Conservation (phyloP, 208 protist species). For the Blechomonas ayalai region DNA sequence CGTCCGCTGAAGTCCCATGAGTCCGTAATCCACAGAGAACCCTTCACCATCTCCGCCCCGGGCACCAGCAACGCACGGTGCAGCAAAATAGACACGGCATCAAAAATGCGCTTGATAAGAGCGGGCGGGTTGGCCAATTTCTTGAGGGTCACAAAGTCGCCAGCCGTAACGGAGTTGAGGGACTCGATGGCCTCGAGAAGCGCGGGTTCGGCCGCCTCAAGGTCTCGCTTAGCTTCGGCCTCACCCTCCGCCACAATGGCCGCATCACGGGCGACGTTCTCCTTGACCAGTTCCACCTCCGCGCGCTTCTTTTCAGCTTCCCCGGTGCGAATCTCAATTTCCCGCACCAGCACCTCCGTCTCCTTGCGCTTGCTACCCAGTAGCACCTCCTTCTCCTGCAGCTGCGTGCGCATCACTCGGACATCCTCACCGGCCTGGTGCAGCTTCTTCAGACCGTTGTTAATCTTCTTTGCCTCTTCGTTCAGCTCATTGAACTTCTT, state of each 20-base stretch:
- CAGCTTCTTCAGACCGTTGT: conserved; percentile 93
- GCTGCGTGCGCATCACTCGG: conserved; percentile 91
- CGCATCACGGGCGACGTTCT: conserved; percentile 82
- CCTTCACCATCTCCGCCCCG: conserved; percentile 78
- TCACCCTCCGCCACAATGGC: conserved; percentile 88
- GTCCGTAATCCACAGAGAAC: conserved; percentile 82
- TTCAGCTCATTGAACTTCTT: conserved; percentile 92
- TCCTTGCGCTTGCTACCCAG: conserved; percentile 89
- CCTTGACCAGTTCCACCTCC: conserved; percentile 93
- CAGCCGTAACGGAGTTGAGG: conserved; percentile 90
- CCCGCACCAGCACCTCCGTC: conserved; percentile 89
- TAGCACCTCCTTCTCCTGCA: conserved; percentile 93
- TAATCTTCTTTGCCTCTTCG: conserved; percentile 89
- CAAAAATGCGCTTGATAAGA: conserved; percentile 97
- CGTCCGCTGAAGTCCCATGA: conserved; percentile 87
- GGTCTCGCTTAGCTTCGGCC: conserved; percentile 93
- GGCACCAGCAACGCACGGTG: conserved; percentile 70
- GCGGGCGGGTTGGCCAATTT: conserved; percentile 93
- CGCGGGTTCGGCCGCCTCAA: conserved; percentile 91
- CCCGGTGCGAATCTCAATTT: conserved; percentile 90
- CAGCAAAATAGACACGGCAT: conserved; percentile 95
- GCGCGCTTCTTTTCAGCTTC: conserved; percentile 95
- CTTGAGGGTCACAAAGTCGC: conserved; percentile 93
- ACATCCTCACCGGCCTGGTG: conserved; percentile 92
- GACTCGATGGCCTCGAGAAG: conserved; percentile 91